phyloP scores from a whole-genome alignment of 2,329 filamentous ascomycete genomes.

The Penicillium sp. region DNA sequence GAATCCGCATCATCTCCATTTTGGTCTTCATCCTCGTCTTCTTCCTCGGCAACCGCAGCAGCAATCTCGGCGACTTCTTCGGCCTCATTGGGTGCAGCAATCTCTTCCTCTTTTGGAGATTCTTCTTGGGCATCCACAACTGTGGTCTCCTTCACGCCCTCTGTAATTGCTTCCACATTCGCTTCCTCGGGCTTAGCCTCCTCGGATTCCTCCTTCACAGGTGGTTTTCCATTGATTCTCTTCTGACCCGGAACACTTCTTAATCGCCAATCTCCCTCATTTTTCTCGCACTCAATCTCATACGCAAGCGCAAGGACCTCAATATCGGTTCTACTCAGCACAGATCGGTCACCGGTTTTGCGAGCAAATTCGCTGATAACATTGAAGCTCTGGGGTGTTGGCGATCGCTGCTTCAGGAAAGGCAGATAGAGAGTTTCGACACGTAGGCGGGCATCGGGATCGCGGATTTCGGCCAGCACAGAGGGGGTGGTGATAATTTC shows the following conservation, averaged over 20 bases:
- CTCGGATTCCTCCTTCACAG: constrained; percentile 43
- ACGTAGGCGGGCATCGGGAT: constrained; percentile 74
- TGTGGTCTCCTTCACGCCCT: constrained; percentile 28
- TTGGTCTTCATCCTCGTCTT: constrained; percentile 29
- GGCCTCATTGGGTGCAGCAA: constrained; percentile 12
- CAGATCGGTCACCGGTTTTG: constrained; percentile 82
- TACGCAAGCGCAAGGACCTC: constrained; percentile 88
- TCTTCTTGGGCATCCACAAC: constrained; percentile 30
- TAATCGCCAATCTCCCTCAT: constrained; percentile 84
- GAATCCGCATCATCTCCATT: constrained; percentile 42
- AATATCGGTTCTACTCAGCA: constrained; percentile 85
- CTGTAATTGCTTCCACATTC: constrained; percentile 31
- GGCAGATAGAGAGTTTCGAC: constrained; percentile 82
- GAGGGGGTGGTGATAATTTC: constrained; percentile 78
- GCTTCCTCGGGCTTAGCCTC: constrained; percentile 31
- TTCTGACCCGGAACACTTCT: constrained; percentile 78
- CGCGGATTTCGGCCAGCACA: constrained; percentile 83
- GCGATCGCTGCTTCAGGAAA: constrained; percentile 75
- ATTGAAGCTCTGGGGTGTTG: constrained; percentile 72
- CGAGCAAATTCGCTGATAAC: constrained; percentile 81
- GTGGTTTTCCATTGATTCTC: constrained; percentile 67
- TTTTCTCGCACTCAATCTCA: constrained; percentile 88
- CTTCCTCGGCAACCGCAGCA: constrained; percentile 30
- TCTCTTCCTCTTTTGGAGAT: constrained; percentile 23
- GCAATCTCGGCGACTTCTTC: constrained; percentile 25